A percentile compares a stretch with the other conserved stretches of the same genome.
These are phyloP conservation scores for Paraphaeosphaeria minitans DNA, from an alignment of 2,329 filamentous ascomycete genomes.

Conservation along the genomic window DNA sequence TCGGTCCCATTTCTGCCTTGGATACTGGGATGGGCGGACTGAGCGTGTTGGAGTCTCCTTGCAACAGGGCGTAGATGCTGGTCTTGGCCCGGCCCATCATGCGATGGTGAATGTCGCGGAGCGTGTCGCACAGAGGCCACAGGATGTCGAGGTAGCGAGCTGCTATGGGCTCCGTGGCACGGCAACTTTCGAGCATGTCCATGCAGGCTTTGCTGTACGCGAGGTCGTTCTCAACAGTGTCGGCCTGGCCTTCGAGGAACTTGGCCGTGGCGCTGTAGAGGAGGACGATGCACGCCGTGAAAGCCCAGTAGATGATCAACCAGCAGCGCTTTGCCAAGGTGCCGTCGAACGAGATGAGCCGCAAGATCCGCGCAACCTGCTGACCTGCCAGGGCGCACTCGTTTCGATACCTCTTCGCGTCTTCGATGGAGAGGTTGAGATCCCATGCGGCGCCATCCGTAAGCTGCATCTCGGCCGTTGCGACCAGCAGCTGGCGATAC, in stretches of 20 bases:
- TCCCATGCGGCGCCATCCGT: constrained; percentile 29
- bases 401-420: constrained; percentile 34
- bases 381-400: constrained; percentile 44
- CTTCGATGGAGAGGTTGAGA: constrained; percentile 31
- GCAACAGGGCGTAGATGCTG: constrained; percentile 41
- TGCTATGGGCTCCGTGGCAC: constrained; percentile 40
- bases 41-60: constrained; percentile 29
- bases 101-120: constrained; percentile 40
- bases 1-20: constrained; percentile 40
- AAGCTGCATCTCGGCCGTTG: constrained; percentile 38
- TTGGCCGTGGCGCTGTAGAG: constrained; percentile 43
- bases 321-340: constrained; percentile 45
- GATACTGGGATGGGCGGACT: constrained; percentile 38
- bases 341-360: constrained; percentile 41
- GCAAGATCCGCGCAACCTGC: constrained; percentile 42
- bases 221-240: constrained; percentile 40
- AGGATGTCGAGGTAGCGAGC: constrained; percentile 39
- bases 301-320: constrained; percentile 48
- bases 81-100: constrained; percentile 40
- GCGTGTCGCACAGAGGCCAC: constrained; percentile 41
- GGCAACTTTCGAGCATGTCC: constrained; percentile 42
- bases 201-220: constrained; percentile 42
- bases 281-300: constrained; percentile 42
- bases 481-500: constrained; percentile 43
- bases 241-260: constrained; percentile 38